phyloP scores from a whole-genome alignment of 768 basidiomycete genomes.

The Termitomyces bulborhizus region DNA sequence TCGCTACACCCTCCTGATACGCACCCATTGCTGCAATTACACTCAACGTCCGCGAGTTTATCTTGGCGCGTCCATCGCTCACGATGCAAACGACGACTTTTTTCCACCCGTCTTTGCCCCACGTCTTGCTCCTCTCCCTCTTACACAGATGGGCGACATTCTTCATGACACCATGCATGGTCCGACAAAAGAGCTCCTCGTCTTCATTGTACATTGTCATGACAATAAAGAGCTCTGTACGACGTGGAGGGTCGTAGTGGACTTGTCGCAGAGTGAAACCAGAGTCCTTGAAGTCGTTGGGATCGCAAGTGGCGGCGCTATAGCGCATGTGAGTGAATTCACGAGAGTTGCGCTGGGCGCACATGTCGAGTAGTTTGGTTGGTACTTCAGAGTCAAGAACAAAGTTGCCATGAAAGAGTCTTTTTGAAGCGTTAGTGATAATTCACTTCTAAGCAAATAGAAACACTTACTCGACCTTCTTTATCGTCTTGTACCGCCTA shows the following conservation, averaged over 20 bases:
- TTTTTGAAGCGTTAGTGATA: conserved; percentile 13
- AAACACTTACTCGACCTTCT: conserved; percentile 74
- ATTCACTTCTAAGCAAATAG: neutral
- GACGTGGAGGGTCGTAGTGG: conserved; percentile 85
- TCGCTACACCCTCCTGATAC: conserved; percentile 92
- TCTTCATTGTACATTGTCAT: conserved; percentile 99
- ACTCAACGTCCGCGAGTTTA: conserved; percentile 76
- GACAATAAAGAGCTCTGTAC: conserved; percentile 94
- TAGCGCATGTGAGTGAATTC: conserved; percentile 98
- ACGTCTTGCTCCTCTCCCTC: conserved; percentile 83
- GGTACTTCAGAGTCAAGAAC: conserved; percentile 89
- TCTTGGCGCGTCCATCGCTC: conserved; percentile 79
- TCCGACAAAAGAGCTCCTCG: conserved; percentile 84
- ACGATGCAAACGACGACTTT: conserved; percentile 95
- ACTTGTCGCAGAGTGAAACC: conserved; percentile 87
- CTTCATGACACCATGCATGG: conserved; percentile 96
- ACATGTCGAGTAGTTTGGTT: conserved; percentile 84
- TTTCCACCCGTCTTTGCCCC: conserved; percentile 98
- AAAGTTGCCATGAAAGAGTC: conserved; percentile 89
- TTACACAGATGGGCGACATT: conserved; percentile 88
- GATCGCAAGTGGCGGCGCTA: conserved; percentile 92
- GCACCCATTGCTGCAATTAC: conserved; percentile 91
- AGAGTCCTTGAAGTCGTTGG: conserved; percentile 79
- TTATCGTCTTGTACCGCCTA: conserved; percentile 88
- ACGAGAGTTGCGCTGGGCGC: conserved; percentile 67